Conservation (phyloP, 805 yeast genomes). For the Schizosaccharomyces octosporus region DNA sequence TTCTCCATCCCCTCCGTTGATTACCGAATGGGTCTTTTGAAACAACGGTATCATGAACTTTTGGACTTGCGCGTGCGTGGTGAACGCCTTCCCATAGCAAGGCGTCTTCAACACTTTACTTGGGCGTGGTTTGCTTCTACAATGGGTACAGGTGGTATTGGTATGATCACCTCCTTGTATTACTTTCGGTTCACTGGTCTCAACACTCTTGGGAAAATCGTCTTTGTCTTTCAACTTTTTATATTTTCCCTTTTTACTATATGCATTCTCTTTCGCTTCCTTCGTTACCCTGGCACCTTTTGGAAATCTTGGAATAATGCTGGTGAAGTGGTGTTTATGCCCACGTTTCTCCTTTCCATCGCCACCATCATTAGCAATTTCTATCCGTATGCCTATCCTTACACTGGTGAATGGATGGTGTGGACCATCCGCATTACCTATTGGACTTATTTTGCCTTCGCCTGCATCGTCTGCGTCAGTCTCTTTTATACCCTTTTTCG, state of each 20-base stretch:
- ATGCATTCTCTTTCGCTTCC: not conserved
- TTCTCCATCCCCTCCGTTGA: not conserved
- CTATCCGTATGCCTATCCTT: not conserved
- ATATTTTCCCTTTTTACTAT: not conserved
- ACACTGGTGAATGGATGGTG: not conserved
- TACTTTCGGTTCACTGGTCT: constrained; percentile 2
- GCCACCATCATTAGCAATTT: not conserved
- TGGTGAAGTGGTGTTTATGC: not conserved
- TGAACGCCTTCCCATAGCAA: not conserved
- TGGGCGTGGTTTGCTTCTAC: constrained; percentile 1
- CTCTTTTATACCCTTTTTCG: not conserved
- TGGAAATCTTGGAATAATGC: not conserved
- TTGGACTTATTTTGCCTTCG: not conserved
- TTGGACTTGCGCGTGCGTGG: constrained; percentile 1
- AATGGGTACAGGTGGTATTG: constrained; percentile 2
- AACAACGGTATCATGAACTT: not conserved
- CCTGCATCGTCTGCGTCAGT: not conserved
- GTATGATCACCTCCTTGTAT: not conserved
- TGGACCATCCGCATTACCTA: not conserved
- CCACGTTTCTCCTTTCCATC: not conserved
- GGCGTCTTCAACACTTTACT: not conserved
- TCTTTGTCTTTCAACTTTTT: not conserved
- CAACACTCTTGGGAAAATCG: not conserved
- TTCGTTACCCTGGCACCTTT: not conserved
- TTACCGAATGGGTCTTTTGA: not conserved